Conservation (phyloP, 164 flowering plant genomes). For the Aristolochia contorta region DNA sequence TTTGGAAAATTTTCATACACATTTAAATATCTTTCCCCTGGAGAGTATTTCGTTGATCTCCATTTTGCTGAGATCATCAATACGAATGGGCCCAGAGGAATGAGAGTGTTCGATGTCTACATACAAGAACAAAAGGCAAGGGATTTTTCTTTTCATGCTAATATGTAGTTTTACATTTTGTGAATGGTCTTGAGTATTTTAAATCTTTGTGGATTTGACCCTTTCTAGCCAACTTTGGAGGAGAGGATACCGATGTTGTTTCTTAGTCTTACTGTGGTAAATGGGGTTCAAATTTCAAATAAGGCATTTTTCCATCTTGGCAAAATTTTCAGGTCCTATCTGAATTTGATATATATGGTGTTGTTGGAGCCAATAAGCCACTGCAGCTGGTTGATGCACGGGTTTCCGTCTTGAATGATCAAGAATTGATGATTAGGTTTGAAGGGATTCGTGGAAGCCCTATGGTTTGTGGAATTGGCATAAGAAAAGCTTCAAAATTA, state of each 20-base stretch:
- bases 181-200: too few relatives aligned
- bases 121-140: conserved; percentile 79
- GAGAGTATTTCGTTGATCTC: conserved; percentile 66
- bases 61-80: conserved; percentile 76
- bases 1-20: conserved; percentile 54
- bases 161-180: too few relatives aligned
- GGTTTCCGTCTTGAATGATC: conserved; percentile 43
- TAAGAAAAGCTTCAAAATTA: conserved; percentile 35
- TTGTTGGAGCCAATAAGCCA: conserved; percentile 77
- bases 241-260: too few relatives aligned
- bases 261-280: too few relatives aligned
- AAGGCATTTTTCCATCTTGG: background rate
- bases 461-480: conserved; percentile 65
- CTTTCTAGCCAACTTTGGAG: background rate
- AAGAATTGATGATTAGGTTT: conserved; percentile 39
- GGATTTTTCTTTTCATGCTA: background rate
- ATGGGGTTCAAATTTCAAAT: background rate
- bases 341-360: conserved; percentile 54
- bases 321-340: conserved; percentile 14
- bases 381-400: conserved; percentile 51
- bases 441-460: conserved; percentile 65
- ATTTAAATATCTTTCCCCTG: conserved; percentile 41
- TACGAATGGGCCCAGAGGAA: conserved; percentile 70
- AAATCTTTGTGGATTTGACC: too few relatives aligned
- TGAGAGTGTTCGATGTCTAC: conserved; percentile 68